phyloP scores from a whole-genome alignment of 1,284 basidiomycete species.

The Apiotrichum mycotoxinovorans region DNA sequence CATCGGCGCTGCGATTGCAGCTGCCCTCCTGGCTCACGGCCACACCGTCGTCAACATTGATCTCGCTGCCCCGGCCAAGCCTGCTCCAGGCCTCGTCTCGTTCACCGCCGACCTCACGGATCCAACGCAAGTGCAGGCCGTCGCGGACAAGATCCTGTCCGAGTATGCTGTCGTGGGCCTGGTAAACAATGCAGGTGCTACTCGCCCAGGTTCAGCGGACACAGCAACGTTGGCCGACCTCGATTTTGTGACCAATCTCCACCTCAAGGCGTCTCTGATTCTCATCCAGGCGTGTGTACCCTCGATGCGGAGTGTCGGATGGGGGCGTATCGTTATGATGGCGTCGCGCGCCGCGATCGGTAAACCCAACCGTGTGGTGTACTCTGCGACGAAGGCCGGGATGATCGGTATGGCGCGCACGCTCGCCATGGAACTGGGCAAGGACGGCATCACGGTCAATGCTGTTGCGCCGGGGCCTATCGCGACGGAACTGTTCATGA shows the following conservation, averaged over 20 bases:
- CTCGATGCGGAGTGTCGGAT: slow-evolving; percentile 7
- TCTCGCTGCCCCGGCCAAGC: slow-evolving; percentile 56
- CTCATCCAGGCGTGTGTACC: slow-evolving; percentile 9
- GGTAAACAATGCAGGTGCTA: slow-evolving; percentile 23
- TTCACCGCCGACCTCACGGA: slow-evolving; percentile 10
- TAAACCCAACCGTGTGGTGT: slow-evolving; percentile 69
- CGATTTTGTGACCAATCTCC: slow-evolving; percentile 74
- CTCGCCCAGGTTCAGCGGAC: slow-evolving; percentile 22
- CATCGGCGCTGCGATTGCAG: slow-evolving; percentile 46
- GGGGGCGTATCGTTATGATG: slow-evolving; percentile 18
- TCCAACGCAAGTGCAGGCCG: neutral
- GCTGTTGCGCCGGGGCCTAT: slow-evolving; percentile 85
- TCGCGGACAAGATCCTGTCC: neutral
- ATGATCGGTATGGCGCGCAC: slow-evolving; percentile 66
- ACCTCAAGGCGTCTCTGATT: slow-evolving; percentile 48
- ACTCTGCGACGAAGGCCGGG: slow-evolving; percentile 81
- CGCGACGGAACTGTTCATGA: slow-evolving; percentile 63
- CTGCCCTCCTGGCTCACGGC: slow-evolving; percentile 54
- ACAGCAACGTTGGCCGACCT: slow-evolving; percentile 16
- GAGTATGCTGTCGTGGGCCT: slow-evolving; percentile 11
- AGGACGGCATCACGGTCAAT: slow-evolving; percentile 83
- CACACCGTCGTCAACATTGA: slow-evolving; percentile 59
- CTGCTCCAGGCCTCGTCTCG: slow-evolving; percentile 57
- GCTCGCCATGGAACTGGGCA: slow-evolving; percentile 63
- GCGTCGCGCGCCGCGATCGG: slow-evolving; percentile 16